Base-by-base conservation (phyloP, 306 rosid genomes). In the Dryas alaskensis region DNA sequence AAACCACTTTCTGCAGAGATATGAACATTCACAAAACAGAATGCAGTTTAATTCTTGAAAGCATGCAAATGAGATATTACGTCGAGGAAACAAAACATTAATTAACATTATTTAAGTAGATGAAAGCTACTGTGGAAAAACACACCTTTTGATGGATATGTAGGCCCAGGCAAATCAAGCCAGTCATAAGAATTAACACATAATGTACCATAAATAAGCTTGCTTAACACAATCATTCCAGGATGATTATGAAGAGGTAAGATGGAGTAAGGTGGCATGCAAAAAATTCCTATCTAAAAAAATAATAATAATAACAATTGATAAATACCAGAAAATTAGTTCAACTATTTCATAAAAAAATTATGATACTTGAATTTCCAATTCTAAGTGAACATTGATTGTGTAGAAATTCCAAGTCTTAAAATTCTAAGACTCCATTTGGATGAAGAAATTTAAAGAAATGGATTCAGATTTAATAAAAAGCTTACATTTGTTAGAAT, bases 191-290 rank as follows among this genome's bases (percentile, higher is more conserved):
- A 91, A 80, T 80, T 87, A 75, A 91, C 97, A 86, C 81, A 50
- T 40, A 94, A 9, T 43, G 98, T 80, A 67, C 98, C 98, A 75
- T 94, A 94, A 60, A 94, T 49, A 82, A 94, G 97, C 88, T 94
- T 94, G 97, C 98, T 91, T 76, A 91, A 79, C 60, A 94, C 97
- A 19, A 94, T 91, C 98, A 94, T 94, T 76, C 92, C 96, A 77
- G 98, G 97, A 82, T 94, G 98, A 79, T 94, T 86, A 74, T 94
- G 98, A 64, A 91, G 89, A 79, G 98, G 98, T 85, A 91, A 88
- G 76, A 91, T 83, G 43, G 98, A 89, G 37, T 83, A 78, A 31
- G 97, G 92, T 3, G 98, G 96, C 97, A 94, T 89, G 85, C 97
- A 94, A 84, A 94, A 93, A 63, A 94, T 91, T 79, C 97, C 98